Base-by-base conservation (phyloP, 2,329 filamentous ascomycete genomes). In the Fusarium sulawesiense region DNA sequence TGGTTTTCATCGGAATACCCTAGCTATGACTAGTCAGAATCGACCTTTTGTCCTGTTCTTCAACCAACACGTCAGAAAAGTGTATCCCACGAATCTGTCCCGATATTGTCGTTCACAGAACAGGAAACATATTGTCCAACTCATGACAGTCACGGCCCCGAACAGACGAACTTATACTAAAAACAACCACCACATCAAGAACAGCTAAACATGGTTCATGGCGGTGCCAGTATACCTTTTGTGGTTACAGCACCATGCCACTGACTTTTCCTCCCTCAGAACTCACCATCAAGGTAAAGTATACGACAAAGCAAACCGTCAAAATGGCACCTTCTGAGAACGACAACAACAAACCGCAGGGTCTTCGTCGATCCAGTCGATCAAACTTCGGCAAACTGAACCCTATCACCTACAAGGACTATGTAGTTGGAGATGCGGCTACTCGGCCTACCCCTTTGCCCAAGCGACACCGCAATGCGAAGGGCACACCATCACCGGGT, bases 331-430 rank as follows among this genome's bases (percentile, higher is more conserved):
- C 49, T 21, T 20, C 42, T 14, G 21, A 40, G 10, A 27, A 37
- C 4, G 21, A 34, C 11, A 58, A 44, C 23, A 44, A 37, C 12
- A 29, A 48, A 11, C 53, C 45, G 34, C 23, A 58, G 14, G 18
- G 29, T n/a, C 34, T 44, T 27, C 65, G 45, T 14, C 34, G 65
- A 20, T 64, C 64, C 3, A 51, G 29, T 8, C 53, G 64, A 29
- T 42, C 44, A 32, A 64, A 21, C 23, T 23, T 65, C 16, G 64
- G 64, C 12, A 49, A 51, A 21, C 29, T 14, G 13, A 20, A 18
- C n/a, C 16, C 7, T 8, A 41, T 34, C 8, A 32, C 64, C 18
- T 21, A 30, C 4, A 18, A 59, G 16, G 20, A 47, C 29, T 64
- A 48, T 27, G 16, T 48, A 9, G 7, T 41, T 14, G 44, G 49